phyloP scores from a whole-genome alignment of 257 asterid species.

The Capsicum baccatum region DNA sequence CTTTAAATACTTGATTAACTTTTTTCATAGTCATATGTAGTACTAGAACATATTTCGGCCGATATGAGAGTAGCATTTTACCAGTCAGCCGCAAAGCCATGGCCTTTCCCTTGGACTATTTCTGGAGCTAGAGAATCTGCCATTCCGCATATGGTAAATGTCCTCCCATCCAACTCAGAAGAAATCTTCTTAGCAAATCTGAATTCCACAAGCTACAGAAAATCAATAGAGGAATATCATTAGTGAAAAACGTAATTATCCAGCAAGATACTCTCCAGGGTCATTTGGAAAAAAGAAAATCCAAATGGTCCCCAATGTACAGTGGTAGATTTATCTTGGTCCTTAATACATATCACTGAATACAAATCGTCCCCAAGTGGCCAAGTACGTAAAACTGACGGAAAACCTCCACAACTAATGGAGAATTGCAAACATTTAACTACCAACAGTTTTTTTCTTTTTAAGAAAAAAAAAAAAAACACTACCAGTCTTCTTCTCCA shows the following conservation, averaged over 20 bases:
- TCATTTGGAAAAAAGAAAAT: neutral
- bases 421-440: constrained; percentile 5
- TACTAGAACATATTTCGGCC: neutral
- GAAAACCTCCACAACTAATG: neutral
- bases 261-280: neutral
- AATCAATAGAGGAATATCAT: constrained; percentile 46
- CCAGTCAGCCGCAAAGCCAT: constrained; percentile 93
- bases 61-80: constrained; percentile 42
- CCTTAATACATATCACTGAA: neutral
- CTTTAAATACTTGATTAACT: constrained; percentile 11
- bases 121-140: constrained; percentile 94
- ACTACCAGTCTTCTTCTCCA: neutral
- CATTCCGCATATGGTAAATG: constrained; percentile 87
- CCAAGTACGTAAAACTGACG: constrained; percentile 13
- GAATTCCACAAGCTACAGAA: constrained; percentile 86
- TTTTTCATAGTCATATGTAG: constrained; percentile 12
- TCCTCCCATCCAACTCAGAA: constrained; percentile 62
- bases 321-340: neutral
- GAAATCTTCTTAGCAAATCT: constrained; percentile 80
- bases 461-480: neutral
- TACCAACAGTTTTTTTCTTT: neutral
- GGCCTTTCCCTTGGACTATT: constrained; percentile 93
- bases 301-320: neutral
- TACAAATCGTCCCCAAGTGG: neutral
- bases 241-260: neutral